A percentile compares a stretch with the other conserved stretches of the same genome.
These are phyloP conservation scores for Dryadomyces sulphureus DNA, from an alignment of 2,329 filamentous ascomycete genomes.

Conservation along the genomic window DNA sequence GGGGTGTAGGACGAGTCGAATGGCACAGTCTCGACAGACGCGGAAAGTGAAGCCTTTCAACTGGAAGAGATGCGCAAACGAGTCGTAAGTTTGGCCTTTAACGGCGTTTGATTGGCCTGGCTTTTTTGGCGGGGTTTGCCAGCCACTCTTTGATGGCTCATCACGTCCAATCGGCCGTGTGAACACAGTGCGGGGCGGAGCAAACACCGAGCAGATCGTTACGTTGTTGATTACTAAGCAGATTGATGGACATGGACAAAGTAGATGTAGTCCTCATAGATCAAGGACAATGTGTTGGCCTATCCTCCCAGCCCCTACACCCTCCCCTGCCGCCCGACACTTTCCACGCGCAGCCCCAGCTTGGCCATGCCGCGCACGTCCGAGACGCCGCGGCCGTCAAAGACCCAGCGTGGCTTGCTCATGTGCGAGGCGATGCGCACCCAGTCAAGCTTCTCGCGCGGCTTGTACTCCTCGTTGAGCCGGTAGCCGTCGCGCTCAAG, in stretches of 20 bases:
- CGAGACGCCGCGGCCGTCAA: constrained; percentile 40
- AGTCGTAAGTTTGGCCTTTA: background rate
- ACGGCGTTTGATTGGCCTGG: background rate
- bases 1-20: too few relatives aligned
- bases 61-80: background rate
- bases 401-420: constrained; percentile 39
- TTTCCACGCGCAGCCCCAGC: constrained; percentile 37
- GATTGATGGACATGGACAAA: background rate
- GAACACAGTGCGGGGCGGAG: background rate
- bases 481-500: constrained; percentile 10
- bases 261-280: background rate
- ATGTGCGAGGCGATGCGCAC: constrained; percentile 31
- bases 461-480: constrained; percentile 23
- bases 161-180: background rate
- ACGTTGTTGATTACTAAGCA: too few relatives aligned
- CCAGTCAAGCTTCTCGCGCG: constrained; percentile 37
- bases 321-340: constrained; percentile 29
- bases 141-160: background rate
- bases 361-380: constrained; percentile 31
- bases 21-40: too few relatives aligned
- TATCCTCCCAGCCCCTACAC: background rate
- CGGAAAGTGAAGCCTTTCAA: background rate
- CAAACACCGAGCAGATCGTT: background rate
- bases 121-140: background rate
- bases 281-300: background rate